phyloP scores from a whole-genome alignment of 192 early-diverging fungal genomes.

The Backusella parvicylindrica region DNA sequence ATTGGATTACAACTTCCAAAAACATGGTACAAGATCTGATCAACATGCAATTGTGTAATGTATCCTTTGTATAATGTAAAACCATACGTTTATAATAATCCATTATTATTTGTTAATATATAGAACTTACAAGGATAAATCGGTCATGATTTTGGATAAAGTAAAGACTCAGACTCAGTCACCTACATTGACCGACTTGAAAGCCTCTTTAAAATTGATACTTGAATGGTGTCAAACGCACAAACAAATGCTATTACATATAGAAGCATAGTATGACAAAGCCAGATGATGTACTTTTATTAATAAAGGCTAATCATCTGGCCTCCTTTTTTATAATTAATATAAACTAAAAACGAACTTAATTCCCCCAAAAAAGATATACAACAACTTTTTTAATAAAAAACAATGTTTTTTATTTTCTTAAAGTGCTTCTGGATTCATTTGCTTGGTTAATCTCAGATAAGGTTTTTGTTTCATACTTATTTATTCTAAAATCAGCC shows the following conservation, averaged over 20 bases:
- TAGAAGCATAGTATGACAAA: constrained; percentile 13
- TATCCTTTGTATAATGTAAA: not conserved
- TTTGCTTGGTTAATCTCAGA: too few relatives aligned
- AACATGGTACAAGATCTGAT: constrained; percentile 12
- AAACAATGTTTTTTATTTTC: too few relatives aligned
- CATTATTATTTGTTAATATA: not conserved
- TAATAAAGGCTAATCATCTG: not conserved
- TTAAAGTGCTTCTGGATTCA: too few relatives aligned
- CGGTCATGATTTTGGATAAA: constrained; percentile 19
- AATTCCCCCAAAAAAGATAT: too few relatives aligned
- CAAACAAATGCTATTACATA: constrained; percentile 22
- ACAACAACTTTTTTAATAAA: too few relatives aligned
- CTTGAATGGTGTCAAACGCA: constrained; percentile 14
- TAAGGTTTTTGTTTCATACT: too few relatives aligned
- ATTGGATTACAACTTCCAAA: constrained; percentile 11
- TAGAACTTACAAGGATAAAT: constrained; percentile 34
- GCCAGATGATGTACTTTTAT: not conserved
- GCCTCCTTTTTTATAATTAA: too few relatives aligned
- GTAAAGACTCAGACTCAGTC: constrained; percentile 30
- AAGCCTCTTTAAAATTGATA: constrained; percentile 10
- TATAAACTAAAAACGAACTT: too few relatives aligned
- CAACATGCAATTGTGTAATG: constrained; percentile 17
- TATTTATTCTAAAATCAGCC: too few relatives aligned
- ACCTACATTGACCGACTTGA: constrained; percentile 27
- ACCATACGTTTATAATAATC: not conserved